phyloP scores from a whole-genome alignment of 2,329 filamentous ascomycete species.

The Fusarium musae region DNA sequence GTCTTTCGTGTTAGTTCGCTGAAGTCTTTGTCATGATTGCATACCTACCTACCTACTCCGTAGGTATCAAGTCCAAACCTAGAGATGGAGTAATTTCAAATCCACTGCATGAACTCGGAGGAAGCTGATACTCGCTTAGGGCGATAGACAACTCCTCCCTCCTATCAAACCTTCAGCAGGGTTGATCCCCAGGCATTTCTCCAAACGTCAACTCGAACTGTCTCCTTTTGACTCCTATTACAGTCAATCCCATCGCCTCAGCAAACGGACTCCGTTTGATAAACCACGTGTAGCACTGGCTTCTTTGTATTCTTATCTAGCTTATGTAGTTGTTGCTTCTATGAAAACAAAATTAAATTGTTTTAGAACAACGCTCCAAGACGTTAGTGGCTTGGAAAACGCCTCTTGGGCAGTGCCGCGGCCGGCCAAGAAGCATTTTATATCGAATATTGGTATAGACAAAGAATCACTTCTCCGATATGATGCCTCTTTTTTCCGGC shows the following conservation, averaged over 20 bases:
- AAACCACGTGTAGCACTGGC: neutral
- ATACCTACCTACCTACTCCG: neutral
- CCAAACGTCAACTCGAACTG: neutral
- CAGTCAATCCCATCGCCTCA: neutral
- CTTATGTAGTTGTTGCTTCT: neutral
- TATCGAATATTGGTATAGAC: neutral
- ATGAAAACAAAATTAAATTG: constrained; percentile 2
- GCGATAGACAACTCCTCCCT: neutral
- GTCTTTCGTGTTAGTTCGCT: neutral
- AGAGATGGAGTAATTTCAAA: neutral
- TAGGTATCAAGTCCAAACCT: neutral
- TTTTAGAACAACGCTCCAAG: constrained; percentile 35
- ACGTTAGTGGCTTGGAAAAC: constrained; percentile 13
- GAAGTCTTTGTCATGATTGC: neutral
- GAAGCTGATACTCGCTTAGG: constrained; percentile 18
- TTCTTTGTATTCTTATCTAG: neutral
- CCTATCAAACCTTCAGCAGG: neutral
- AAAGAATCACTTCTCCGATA: neutral
- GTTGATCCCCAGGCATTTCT: neutral
- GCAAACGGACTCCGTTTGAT: neutral
- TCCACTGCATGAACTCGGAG: constrained; percentile 3
- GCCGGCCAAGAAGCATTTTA: constrained; percentile 4
- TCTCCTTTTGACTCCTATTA: neutral
- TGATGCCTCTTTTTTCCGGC: neutral
- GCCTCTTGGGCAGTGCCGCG: constrained; percentile 28